Evolutionary conservation across 345 rosid species (phyloP).

Genomic region (Aquilaria yunnanensis): DNA sequence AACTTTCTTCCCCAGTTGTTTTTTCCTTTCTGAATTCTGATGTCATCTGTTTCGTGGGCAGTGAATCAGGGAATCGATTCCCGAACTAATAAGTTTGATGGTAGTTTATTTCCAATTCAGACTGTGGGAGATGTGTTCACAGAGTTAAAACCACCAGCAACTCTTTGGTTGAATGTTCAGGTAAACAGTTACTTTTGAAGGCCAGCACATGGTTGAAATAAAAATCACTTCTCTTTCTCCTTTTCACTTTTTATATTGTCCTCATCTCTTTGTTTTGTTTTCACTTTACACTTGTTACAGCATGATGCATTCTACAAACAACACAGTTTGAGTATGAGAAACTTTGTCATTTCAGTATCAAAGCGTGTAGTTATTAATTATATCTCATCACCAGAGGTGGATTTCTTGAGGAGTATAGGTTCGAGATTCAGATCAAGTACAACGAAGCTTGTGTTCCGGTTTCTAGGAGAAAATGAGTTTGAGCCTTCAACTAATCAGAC

Average conservation of each 20-base stretch:
- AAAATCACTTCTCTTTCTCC: too few relatives aligned
- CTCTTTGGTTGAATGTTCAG: conserved; percentile 71
- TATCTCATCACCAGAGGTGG: conserved; percentile 72
- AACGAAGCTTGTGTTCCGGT: conserved; percentile 50
- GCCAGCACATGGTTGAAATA: too few relatives aligned
- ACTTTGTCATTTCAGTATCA: conserved; percentile 34
- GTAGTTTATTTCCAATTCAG: conserved; percentile 6
- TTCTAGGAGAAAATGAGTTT: conserved; percentile 32
- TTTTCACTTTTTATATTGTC: neutral
- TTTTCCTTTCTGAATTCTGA: neutral
- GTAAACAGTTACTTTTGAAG: conserved; percentile 16
- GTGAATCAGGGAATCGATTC: conserved; percentile 40
- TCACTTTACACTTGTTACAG: conserved; percentile 31
- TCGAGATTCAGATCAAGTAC: conserved; percentile 22
- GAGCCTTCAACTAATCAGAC: conserved; percentile 66
- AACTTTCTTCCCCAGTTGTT: neutral
- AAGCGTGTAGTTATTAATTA: conserved; percentile 29
- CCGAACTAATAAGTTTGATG: conserved; percentile 33
- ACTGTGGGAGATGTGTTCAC: conserved; percentile 23
- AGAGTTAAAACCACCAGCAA: conserved; percentile 27
- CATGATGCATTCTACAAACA: conserved; percentile 44
- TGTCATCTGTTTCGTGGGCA: conserved; percentile 24
- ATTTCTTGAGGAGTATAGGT: conserved; percentile 39
- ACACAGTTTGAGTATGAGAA: conserved; percentile 55
- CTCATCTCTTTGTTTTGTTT: neutral